phyloP scores from a whole-genome alignment of 352 stramenopile genomes.

The Thalassiosira oceanica region DNA sequence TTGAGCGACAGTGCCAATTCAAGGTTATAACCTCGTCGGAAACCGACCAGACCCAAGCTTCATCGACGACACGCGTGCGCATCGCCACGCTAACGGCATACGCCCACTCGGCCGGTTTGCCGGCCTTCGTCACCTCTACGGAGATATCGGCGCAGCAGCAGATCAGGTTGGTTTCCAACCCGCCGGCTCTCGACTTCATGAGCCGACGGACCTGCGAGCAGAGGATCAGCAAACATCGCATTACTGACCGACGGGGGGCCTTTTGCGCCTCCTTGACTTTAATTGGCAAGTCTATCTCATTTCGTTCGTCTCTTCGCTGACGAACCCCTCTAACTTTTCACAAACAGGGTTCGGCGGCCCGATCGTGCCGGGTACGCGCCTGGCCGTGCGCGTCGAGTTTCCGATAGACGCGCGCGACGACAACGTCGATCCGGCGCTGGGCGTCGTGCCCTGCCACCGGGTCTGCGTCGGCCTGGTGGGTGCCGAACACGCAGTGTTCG shows the following conservation, averaged over 20 bases:
- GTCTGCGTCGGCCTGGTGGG: slow-evolving; percentile 55
- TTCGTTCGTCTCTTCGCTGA: too few relatives aligned
- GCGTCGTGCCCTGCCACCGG: slow-evolving; percentile 42
- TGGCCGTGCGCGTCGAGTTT: slow-evolving; percentile 36
- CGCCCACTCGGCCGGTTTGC: slow-evolving; percentile 62
- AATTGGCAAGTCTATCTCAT: too few relatives aligned
- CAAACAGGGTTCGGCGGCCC: slow-evolving; percentile 40
- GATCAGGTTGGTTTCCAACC: slow-evolving; percentile 18
- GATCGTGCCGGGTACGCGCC: slow-evolving; percentile 30
- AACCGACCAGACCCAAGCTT: too few relatives aligned
- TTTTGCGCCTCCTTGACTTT: slow-evolving; percentile 44
- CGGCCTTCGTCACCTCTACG: slow-evolving; percentile 55
- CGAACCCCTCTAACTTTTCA: too few relatives aligned
- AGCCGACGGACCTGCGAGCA: slow-evolving; percentile 31
- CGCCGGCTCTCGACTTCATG: slow-evolving; percentile 34
- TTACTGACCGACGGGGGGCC: slow-evolving; percentile 31
- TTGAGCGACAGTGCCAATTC: too few relatives aligned
- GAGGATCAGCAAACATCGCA: slow-evolving; percentile 37
- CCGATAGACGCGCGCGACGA: slow-evolving; percentile 15
- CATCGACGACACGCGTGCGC: slow-evolving; percentile 38
- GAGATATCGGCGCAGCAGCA: slow-evolving; percentile 29
- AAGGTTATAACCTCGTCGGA: too few relatives aligned
- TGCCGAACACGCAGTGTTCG: slow-evolving; percentile 65
- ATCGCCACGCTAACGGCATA: slow-evolving; percentile 50
- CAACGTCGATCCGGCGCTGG: not conserved